phyloP scores from a whole-genome alignment of 768 basidiomycete species.

The Agrocybe chaxingu region DNA sequence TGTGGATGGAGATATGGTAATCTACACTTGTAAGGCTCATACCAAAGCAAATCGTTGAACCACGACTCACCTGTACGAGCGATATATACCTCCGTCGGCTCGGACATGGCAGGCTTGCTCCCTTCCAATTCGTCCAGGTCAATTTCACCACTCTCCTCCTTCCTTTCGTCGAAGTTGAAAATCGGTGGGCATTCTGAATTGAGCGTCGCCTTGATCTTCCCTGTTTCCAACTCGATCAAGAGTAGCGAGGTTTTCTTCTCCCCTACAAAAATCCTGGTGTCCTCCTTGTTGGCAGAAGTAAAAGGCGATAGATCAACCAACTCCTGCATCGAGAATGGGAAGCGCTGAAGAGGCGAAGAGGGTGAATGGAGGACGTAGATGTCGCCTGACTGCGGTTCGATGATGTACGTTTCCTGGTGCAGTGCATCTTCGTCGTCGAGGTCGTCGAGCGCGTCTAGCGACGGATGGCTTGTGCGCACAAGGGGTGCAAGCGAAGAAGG shows the following conservation, averaged over 20 bases:
- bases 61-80: slow-evolving; percentile 44
- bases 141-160: slow-evolving; percentile 44
- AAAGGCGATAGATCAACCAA: slow-evolving; percentile 92
- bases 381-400: slow-evolving; percentile 93
- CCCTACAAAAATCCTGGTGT: slow-evolving; percentile 79
- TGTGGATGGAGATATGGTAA: slow-evolving; percentile 85
- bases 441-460: slow-evolving; percentile 48
- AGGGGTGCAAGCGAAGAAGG: slow-evolving; percentile 68
- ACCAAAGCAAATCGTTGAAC: not conserved
- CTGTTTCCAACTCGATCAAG: slow-evolving; percentile 75
- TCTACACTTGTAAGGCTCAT: slow-evolving; percentile 42
- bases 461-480: slow-evolving; percentile 64
- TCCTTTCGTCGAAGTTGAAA: slow-evolving; percentile 57
- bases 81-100: slow-evolving; percentile 46
- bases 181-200: slow-evolving; percentile 64
- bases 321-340: slow-evolving; percentile 90
- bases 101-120: slow-evolving; percentile 29
- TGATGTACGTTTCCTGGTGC: slow-evolving; percentile 78
- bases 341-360: slow-evolving; percentile 71
- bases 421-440: slow-evolving; percentile 44
- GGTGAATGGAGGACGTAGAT: slow-evolving; percentile 82
- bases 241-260: slow-evolving; percentile 85
- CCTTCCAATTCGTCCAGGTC: slow-evolving; percentile 45
- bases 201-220: slow-evolving; percentile 70
- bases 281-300: slow-evolving; percentile 57